Evolutionary conservation across 2,329 filamentous ascomycete genomes (phyloP), one percentile per base, ranked within the genome.

Genomic region (Xylariaceae sp.): DNA sequence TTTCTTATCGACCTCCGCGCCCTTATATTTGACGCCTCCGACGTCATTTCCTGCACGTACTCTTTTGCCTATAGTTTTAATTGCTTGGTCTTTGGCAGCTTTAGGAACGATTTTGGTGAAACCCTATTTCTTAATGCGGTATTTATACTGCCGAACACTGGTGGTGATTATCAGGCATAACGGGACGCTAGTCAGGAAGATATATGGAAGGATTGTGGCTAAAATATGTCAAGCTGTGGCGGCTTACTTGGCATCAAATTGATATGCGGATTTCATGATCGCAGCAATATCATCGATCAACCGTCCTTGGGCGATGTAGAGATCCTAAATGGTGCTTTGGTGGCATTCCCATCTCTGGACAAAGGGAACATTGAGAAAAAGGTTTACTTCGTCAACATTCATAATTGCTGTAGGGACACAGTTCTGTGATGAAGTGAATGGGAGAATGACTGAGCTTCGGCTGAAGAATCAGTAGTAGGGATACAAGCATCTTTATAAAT

Each of bases 81-180:
- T 26, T 19, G 47, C 28, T 37, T 53, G 56, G 64, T 72, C 64
- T 65, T 70, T 44, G 47, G 29, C 37, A 6, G 21, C 31, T 5
- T 52, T 47, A 4, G 67, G 37, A 1, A 70, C 46, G 33, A 58
- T 72, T 52, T 70, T 73, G 43, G 58, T 69, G 50, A 67, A 63
- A 5, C 59, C 59, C 72, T 71, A 73, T 58, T 70, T 69, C 33
- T 60, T 68, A 61, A 74, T 65, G 3, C 69, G 67, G 47, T 73
- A 67, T 45, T 71, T 73, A 59, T 73, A 74, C 46, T 72, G 65
- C 34, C 61, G 46, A 12, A 65, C 67, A 29, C 71, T 74, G 40
- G n/a, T 26, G 26, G 17, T 36, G 39, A 47, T 3, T 51, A 26
- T 33, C 24, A 33, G n/a, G 19, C 21, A 36, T n/a, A n/a, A n/a